Evolutionary conservation across 2,329 filamentous ascomycete genomes (phyloP), one percentile per base, ranked within the genome.

Genomic region (Aspergillus phoenicis): DNA sequence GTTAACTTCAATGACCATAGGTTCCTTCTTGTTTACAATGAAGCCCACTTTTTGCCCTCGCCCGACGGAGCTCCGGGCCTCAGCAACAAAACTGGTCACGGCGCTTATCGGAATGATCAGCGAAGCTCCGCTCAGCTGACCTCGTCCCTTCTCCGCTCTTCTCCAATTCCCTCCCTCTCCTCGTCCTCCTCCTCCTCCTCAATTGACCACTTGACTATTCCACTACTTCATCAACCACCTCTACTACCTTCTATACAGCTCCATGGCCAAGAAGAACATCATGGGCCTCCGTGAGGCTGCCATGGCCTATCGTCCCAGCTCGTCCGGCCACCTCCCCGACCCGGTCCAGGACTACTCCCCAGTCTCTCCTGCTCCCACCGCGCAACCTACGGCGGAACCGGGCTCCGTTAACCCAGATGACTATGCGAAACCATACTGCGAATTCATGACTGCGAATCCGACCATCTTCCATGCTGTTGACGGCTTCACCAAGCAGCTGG

Each of bases 401-500:
- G 48, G 53, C 52, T 61, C 68, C 20, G 53, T 71, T 20, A 66
- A 78, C 55, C 77, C 79, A 4, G 87, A 88, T 70, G 83, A 83
- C 61, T 96, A 93, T 75, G 90, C 91, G 8, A 83, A 92, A 77
- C 91, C 93, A 0, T 97, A 96, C 75, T 89, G 90, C 74, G 85
- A 91, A 56, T 98, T 97, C 74, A 85, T 98, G 80, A 90, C 88
- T 48, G 85, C 90, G 64, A 97, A 97, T 73, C 95, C 95, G 0
- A 98, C 95, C 8, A 86, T 97, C 51, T 99, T 96, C 76, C 95
- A 99, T 72, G 87, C 91, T 1, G 93, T 97, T 28, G 85, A 87
- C 60, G 86, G 91, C 68, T 91, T 97, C 74, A 87, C 89, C 70
- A 81, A 83, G 60, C 88, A 93, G 70, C 84, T 97, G 52, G 82